phyloP scores from a whole-genome alignment of 345 rosid species.

The Sonneratia caseolaris region DNA sequence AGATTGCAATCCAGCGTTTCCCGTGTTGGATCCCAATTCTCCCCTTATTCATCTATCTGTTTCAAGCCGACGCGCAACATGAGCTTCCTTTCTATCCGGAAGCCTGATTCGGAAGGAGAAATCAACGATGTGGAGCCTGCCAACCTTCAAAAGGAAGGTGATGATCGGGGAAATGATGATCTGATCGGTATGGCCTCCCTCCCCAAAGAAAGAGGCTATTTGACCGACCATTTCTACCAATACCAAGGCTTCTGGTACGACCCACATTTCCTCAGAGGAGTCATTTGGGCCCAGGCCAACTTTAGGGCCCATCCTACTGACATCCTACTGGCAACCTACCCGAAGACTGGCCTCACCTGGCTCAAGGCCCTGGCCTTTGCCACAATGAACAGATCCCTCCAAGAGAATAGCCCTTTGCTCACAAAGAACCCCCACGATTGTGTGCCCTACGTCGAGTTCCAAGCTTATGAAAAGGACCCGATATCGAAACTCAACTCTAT shows the following conservation, averaged over 20 bases:
- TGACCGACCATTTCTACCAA: slow-evolving; percentile 9
- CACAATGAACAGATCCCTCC: slow-evolving; percentile 3
- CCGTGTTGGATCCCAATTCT: too few species aligned
- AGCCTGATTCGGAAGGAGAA: not conserved
- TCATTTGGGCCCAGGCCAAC: slow-evolving; percentile 10
- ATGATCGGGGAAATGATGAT: not conserved
- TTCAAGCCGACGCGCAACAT: not conserved
- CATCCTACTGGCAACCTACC: slow-evolving; percentile 14
- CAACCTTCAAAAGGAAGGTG: not conserved
- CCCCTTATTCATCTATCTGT: too few species aligned
- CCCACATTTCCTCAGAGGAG: slow-evolving; percentile 6
- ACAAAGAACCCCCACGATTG: slow-evolving; percentile 10
- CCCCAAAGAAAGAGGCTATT: slow-evolving; percentile 8
- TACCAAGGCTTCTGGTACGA: slow-evolving; percentile 17
- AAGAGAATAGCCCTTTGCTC: not conserved
- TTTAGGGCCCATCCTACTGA: slow-evolving; percentile 18
- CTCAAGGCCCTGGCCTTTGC: slow-evolving; percentile 18
- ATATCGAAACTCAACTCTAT: not conserved
- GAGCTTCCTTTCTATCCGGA: not conserved
- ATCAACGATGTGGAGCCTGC: not conserved
- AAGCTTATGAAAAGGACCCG: not conserved
- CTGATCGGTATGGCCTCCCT: not conserved
- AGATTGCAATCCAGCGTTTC: not conserved
- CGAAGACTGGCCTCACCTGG: slow-evolving; percentile 24
- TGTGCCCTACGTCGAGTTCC: slow-evolving; percentile 13